phyloP scores from a whole-genome alignment of 345 rosid species.

The Conringia planisiliqua region DNA sequence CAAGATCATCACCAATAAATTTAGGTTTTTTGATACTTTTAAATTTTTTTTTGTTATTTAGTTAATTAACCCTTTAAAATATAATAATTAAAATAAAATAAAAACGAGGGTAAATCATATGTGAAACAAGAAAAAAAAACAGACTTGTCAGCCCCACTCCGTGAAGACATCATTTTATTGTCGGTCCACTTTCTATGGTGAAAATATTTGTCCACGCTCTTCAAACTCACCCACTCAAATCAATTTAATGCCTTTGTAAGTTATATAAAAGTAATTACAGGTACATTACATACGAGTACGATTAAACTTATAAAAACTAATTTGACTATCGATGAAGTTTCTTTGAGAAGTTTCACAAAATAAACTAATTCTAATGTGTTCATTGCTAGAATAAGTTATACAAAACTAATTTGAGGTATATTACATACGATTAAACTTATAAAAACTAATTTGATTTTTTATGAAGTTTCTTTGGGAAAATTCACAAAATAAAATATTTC shows the following conservation, averaged over 20 bases:
- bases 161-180: constrained; percentile 20
- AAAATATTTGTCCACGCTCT: constrained; percentile 20
- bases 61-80: no score
- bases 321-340: neutral
- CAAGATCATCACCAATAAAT: no score
- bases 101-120: neutral
- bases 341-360: neutral
- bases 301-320: neutral
- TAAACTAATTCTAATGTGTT: neutral
- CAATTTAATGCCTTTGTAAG: neutral
- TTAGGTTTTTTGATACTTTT: no score
- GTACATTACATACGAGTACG: neutral
- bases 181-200: constrained; percentile 20
- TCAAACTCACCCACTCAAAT: constrained; percentile 8
- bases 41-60: no score
- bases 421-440: neutral
- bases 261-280: neutral
- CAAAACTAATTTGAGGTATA: neutral
- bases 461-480: neutral
- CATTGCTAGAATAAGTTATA: neutral
- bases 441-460: neutral
- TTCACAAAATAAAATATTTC: neutral
- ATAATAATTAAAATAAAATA: no score
- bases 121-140: neutral
- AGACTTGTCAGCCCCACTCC: constrained; percentile 11